Base-by-base conservation (phyloP, 2,329 filamentous ascomycete species). In the Neonectria hederae region DNA sequence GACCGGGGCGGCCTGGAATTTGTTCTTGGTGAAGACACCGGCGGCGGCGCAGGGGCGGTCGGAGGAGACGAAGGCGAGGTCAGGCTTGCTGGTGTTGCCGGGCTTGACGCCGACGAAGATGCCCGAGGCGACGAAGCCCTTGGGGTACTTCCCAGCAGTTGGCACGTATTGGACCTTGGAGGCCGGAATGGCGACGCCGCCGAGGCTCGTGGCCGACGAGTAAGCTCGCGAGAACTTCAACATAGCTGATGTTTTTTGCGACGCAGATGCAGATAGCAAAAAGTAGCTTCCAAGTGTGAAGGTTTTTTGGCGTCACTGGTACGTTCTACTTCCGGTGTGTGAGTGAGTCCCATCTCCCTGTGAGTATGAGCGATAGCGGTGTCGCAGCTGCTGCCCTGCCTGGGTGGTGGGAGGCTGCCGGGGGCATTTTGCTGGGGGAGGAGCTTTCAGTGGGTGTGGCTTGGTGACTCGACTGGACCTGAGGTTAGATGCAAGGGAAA, bases 21-120 rank as follows among this genome's bases (percentile, higher is more conserved):
- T 94, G 83, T 99, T 99, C 80, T 94, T 97, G 59, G 96, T 99
- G 82, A 98, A 97, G 49, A 98, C 94, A 7, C 94, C 96, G 0
- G 94, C 93, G 10, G 91, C 94, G 7, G 92, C 87, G 79, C 94
- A 97, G 59, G 94, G 93, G 56, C 85, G 86, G 74, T 97, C 93
- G 7, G 96, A 98, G 19, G 91, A 90, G 68, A 99, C 87, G 70
- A 99, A 86, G 38, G 94, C 93, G 54, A 99, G 87, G 78, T 99
- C 96, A 32, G 95, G 94, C 79, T 94, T 94, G 67, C 88, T 92
- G 54, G 92, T 97, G 81, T 98, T 98, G 69, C 90, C 90, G 14
- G 94, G 89, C 83, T 99, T 99, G 72, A 99, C 94, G 57, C 96
- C 95, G 42, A 97, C 95, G 76, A 97, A 90, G 54, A 93, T 92